Evolutionary conservation across 2,329 filamentous ascomycete genomes (phyloP), one percentile per base, ranked within the genome.

Genomic region (Exophiala sp.): DNA sequence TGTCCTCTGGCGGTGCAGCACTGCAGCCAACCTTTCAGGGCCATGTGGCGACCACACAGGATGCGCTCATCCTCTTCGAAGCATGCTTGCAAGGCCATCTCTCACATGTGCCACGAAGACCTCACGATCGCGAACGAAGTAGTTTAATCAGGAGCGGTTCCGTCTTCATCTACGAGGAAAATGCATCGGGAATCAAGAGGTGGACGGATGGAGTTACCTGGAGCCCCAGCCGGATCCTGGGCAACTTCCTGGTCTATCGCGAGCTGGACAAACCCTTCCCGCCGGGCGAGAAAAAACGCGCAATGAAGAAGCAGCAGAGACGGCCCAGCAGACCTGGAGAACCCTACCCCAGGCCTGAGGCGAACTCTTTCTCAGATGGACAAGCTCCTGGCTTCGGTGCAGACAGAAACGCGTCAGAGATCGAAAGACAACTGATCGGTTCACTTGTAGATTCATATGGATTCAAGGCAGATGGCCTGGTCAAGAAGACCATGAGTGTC

Each of bases 401-500:
- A 20, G 67, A 74, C 43, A 41, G 34, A n/a, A 67, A 70, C 32
- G 71, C 75, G 55, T 70, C 72, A 4, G 75, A 78, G 53, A 65
- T 74, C 21, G 72, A 86, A 64, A 77, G 84, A 33, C 78, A 80
- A 21, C 73, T 91, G 49, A 84, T 94, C 41, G 91, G 91, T 5
- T 95, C 90, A 1, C 77, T 96, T 10, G 82, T 92, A n/a, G 91
- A 95, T 71, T 91, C 87, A 0, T 96, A 96, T 64, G 83, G 85
- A 32, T 96, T 96, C 78, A 94, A 94, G 65, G 77, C 84, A 11
- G 81, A 84, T 1, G 91, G 91, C 0, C 73, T 96, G 38, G 82
- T 96, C 59, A 96, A 96, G 78, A 96, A 96, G 76, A 96, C 91
- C 0, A 91, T 96, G 71, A 92, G 87, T 63, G 83, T 96, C 36